A percentile compares a stretch with the other conserved stretches of the same genome.
Evolutionary conservation across 139 green algal genomes (phyloP).

Genomic region (Astrephomene gubernaculifera): DNA sequence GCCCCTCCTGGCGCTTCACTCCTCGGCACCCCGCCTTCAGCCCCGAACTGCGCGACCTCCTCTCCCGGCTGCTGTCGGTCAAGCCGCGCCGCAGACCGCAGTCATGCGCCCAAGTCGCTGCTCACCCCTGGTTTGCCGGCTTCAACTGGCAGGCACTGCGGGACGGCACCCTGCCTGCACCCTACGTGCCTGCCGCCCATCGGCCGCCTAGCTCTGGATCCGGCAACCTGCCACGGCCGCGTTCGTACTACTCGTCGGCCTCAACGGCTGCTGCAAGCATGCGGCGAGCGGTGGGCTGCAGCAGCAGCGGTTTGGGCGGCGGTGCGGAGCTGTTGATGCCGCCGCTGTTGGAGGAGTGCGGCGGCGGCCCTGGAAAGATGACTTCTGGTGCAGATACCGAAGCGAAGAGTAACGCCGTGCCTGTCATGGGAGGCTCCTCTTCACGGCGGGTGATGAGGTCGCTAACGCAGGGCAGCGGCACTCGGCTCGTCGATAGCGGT

Average conservation of each 20-base stretch:
- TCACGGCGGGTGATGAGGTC: too few species aligned
- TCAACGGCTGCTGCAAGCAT: too few species aligned
- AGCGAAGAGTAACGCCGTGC: too few species aligned
- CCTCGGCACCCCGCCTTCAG: not conserved
- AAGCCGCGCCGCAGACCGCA: slow-evolving; percentile 19
- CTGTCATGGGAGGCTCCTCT: too few species aligned
- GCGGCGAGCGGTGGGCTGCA: not conserved
- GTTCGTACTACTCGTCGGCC: too few species aligned
- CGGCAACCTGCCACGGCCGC: not conserved
- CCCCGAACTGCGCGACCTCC: slow-evolving; percentile 13
- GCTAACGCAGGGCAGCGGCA: too few species aligned
- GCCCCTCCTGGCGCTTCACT: not conserved
- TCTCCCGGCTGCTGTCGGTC: slow-evolving; percentile 11
- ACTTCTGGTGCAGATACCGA: too few species aligned
- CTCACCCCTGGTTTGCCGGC: slow-evolving; percentile 38
- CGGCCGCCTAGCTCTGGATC: not conserved
- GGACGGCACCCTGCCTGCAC: slow-evolving; percentile 24
- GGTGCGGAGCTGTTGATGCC: not conserved
- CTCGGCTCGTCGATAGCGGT: too few species aligned
- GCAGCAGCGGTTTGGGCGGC: not conserved
- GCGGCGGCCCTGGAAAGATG: too few species aligned
- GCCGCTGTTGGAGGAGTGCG: slow-evolving; percentile 18
- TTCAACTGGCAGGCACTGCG: slow-evolving; percentile 40
- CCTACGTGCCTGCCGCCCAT: slow-evolving; percentile 26
- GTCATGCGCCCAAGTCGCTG: not conserved